Evolutionary conservation across 2,329 filamentous ascomycete genomes (phyloP).

Genomic region (Penicillium polonicum): DNA sequence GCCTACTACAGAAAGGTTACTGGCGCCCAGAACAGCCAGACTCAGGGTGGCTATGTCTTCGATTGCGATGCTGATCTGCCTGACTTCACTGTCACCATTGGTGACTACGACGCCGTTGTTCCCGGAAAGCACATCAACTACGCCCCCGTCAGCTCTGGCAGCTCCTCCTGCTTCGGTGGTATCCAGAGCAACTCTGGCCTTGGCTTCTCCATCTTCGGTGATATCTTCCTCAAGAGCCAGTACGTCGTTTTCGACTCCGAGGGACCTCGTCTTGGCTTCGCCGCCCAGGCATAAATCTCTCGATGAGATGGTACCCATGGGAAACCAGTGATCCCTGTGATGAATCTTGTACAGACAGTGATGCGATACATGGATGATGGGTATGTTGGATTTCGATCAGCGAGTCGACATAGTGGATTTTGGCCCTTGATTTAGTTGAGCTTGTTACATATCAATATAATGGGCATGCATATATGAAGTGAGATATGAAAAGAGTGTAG

Average conservation of each 20-base stretch:
- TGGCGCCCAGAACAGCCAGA: conserved; percentile 50
- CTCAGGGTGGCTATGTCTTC: conserved; percentile 57
- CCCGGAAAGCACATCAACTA: conserved; percentile 59
- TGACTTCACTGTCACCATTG: conserved; percentile 55
- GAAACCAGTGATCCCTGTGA: background rate
- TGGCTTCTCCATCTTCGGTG: conserved; percentile 69
- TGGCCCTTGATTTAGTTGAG: background rate
- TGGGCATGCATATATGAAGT: background rate
- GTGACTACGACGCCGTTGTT: conserved; percentile 50
- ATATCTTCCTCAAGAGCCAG: conserved; percentile 74
- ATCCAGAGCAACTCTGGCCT: conserved; percentile 64
- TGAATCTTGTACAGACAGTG: conserved; percentile 5
- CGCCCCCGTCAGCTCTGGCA: conserved; percentile 41
- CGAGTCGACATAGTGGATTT: conserved; percentile 4
- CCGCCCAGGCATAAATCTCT: conserved; percentile 35
- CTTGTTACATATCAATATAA: background rate
- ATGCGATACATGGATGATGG: conserved; percentile 5
- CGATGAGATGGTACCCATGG: background rate
- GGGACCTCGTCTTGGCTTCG: conserved; percentile 51
- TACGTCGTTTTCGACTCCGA: conserved; percentile 69
- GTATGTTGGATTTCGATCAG: background rate
- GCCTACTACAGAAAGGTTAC: conserved; percentile 61
- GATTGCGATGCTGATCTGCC: conserved; percentile 52
- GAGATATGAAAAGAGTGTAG: background rate
- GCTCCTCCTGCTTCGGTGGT: conserved; percentile 66